Conservation (phyloP, 352 stramenopile genomes). For the Aphanomyces euteiches region DNA sequence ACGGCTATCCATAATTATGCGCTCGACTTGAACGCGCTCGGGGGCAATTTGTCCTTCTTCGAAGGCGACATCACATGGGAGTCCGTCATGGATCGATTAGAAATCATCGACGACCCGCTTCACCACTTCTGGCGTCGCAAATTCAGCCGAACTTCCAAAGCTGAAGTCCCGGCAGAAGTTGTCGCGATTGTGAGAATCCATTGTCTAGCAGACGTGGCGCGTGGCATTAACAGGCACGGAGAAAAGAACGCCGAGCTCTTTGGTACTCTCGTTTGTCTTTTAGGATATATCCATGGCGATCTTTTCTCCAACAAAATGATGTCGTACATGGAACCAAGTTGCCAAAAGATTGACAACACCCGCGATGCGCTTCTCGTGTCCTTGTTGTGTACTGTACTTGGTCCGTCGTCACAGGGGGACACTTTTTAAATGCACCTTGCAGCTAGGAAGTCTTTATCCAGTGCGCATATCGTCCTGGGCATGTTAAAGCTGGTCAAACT, state of each 20-base stretch:
- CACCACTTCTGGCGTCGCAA: slow-evolving; percentile 95
- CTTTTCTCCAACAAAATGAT: slow-evolving; percentile 98
- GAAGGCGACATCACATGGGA: slow-evolving; percentile 58
- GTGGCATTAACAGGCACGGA: slow-evolving; percentile 89
- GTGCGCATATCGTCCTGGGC: too few species aligned
- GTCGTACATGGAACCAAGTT: slow-evolving; percentile 96
- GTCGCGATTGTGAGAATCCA: slow-evolving; percentile 60
- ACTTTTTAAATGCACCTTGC: too few species aligned
- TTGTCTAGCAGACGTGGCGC: slow-evolving; percentile 28
- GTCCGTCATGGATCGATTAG: slow-evolving; percentile 88
- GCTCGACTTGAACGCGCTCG: slow-evolving; percentile 47
- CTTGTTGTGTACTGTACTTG: too few species aligned
- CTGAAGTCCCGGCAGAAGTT: slow-evolving; percentile 90
- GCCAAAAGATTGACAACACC: slow-evolving; percentile 89
- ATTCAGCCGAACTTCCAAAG: slow-evolving; percentile 93
- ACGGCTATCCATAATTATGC: slow-evolving; percentile 43
- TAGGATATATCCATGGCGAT: slow-evolving; percentile 67
- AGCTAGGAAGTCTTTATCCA: too few species aligned
- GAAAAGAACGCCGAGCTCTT: too few species aligned
- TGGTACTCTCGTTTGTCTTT: too few species aligned
- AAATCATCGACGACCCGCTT: slow-evolving; percentile 90
- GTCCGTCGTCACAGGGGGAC: too few species aligned
- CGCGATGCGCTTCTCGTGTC: slow-evolving; percentile 25
- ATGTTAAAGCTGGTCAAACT: too few species aligned
- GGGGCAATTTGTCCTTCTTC: slow-evolving; percentile 36